A percentile compares a stretch with the other conserved stretches of the same genome.
Conservation (phyloP, 2,329 filamentous ascomycete species). For the Fusarium cicatricum region DNA sequence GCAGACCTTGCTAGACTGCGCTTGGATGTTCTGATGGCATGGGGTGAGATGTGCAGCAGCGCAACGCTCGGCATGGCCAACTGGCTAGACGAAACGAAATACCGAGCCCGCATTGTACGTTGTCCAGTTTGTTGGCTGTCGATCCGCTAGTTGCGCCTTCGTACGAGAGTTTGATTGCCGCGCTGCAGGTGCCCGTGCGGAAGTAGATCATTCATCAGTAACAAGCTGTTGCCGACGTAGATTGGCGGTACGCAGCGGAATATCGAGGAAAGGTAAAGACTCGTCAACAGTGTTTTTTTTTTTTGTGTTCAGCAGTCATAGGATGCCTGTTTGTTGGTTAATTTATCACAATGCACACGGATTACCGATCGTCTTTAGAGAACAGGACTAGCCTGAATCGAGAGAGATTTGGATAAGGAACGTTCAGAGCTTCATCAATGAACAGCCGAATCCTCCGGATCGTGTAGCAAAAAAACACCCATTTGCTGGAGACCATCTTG, state of each 20-base stretch:
- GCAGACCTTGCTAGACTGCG: constrained; percentile 5
- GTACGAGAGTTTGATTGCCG: constrained; percentile 31
- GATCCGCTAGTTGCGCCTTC: constrained; percentile 20
- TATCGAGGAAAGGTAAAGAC: neutral
- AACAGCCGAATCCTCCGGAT: too few species aligned
- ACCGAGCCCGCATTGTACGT: constrained; percentile 31
- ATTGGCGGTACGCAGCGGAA: too few species aligned
- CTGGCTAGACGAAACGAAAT: constrained; percentile 35
- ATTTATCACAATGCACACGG: neutral
- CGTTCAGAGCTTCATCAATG: too few species aligned
- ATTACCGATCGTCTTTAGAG: neutral
- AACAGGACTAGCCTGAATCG: too few species aligned
- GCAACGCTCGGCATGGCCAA: constrained; percentile 3
- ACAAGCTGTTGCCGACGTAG: constrained; percentile 1
- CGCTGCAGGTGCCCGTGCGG: constrained; percentile 16
- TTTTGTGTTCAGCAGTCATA: too few species aligned
- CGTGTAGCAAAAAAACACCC: too few species aligned
- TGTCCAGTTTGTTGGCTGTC: constrained; percentile 10
- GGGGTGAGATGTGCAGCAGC: constrained; percentile 16
- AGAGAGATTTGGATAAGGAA: too few species aligned
- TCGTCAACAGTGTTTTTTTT: neutral
- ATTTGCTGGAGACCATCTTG: neutral
- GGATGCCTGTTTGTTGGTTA: neutral
- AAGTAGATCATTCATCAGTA: constrained; percentile 13
- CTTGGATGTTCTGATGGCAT: constrained; percentile 30